Evolutionary conservation across 2,329 filamentous ascomycete genomes (phyloP).

Genomic region (Curvularia verruculosa): DNA sequence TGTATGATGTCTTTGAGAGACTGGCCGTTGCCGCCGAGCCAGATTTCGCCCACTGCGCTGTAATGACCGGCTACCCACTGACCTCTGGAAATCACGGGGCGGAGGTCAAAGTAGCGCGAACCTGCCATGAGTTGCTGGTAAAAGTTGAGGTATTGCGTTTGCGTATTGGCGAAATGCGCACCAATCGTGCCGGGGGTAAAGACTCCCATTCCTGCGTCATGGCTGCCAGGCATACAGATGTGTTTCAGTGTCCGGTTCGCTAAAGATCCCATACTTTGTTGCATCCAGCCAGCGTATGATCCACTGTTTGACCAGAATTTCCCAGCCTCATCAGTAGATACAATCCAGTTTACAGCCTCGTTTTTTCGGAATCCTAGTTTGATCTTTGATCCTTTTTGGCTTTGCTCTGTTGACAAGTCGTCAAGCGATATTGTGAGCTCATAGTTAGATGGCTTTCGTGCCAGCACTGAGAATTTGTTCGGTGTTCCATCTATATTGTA

Average conservation of each 20-base stretch:
- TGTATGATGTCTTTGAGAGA: conserved; percentile 52
- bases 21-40: conserved; percentile 56
- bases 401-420: conserved; percentile 41
- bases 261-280: conserved; percentile 47
- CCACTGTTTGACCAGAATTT: conserved; percentile 47
- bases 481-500: conserved; percentile 39
- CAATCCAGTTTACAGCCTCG: conserved; percentile 46
- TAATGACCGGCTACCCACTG: conserved; percentile 55
- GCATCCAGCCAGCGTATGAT: conserved; percentile 50
- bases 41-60: conserved; percentile 44
- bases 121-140: conserved; percentile 56
- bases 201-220: conserved; percentile 58
- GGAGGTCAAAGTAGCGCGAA: conserved; percentile 57
- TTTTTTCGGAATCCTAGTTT: conserved; percentile 47
- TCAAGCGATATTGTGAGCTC: conserved; percentile 41
- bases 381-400: conserved; percentile 38
- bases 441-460: conserved; percentile 39
- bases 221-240: conserved; percentile 57
- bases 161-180: conserved; percentile 51
- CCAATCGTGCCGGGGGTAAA: conserved; percentile 50
- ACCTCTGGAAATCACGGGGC: conserved; percentile 50
- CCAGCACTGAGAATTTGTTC: conserved; percentile 41
- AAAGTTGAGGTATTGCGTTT: conserved; percentile 55
- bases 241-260: conserved; percentile 53
- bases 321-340: conserved; percentile 45